Conservation (phyloP, 1,284 basidiomycete species). For the Marasmius tenuissimus region DNA sequence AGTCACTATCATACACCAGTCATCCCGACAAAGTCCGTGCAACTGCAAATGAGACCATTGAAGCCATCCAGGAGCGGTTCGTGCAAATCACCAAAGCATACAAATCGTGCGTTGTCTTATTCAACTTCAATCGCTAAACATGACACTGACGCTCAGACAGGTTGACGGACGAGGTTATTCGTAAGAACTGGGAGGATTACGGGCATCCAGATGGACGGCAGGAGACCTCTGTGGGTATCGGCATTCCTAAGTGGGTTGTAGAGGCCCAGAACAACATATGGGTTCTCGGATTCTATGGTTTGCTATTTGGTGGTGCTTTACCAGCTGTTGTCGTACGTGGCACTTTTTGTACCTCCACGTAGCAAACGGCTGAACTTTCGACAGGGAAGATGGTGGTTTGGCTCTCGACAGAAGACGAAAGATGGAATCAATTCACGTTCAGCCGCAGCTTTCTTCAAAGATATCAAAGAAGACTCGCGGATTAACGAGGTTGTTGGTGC, state of each 20-base stretch:
- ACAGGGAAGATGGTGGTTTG: constrained; percentile 97
- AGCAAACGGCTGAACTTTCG: constrained; percentile 5
- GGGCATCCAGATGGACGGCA: constrained; percentile 98
- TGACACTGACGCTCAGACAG: constrained; percentile 33
- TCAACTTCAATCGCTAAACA: background rate
- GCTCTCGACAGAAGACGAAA: constrained; percentile 87
- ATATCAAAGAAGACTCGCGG: constrained; percentile 77
- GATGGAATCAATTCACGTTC: constrained; percentile 87
- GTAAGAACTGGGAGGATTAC: constrained; percentile 89
- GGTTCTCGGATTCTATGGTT: constrained; percentile 87
- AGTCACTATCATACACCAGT: constrained; percentile 40
- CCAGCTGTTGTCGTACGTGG: constrained; percentile 79
- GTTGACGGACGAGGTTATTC: constrained; percentile 91
- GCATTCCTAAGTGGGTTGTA: constrained; percentile 92
- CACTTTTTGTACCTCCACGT: constrained; percentile 1
- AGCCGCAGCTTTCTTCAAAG: constrained; percentile 90
- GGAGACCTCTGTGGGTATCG: constrained; percentile 94
- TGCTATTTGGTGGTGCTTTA: constrained; percentile 85
- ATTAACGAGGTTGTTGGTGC: constrained; percentile 76
- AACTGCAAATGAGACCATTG: constrained; percentile 82
- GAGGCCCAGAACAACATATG: constrained; percentile 90
- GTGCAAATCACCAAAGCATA: constrained; percentile 98
- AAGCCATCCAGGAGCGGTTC: constrained; percentile 87
- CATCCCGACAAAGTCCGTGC: constrained; percentile 97
- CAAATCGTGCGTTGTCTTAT: constrained; percentile 68